Evolutionary conservation across 208 protist species (phyloP).

Genomic region (Trichomonas vaginalis): DNA sequence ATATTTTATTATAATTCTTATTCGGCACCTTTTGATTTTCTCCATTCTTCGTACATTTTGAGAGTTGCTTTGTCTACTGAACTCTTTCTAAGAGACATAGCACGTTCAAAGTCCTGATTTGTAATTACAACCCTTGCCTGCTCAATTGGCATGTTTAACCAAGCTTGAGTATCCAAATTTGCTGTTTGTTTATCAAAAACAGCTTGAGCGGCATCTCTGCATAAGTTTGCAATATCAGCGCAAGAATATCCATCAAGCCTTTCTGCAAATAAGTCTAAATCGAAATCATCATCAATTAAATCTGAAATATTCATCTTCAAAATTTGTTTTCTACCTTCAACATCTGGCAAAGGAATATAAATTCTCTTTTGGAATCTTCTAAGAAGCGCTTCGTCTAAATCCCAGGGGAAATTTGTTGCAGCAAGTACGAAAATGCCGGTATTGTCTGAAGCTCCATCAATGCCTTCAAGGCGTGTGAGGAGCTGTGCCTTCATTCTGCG

Average conservation of each 20-base stretch:
- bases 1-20: neutral
- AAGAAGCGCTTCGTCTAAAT: conserved; percentile 38
- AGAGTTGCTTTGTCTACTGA: neutral
- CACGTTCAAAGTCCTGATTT: neutral
- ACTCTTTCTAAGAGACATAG: neutral
- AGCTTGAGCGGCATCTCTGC: conserved; percentile 51
- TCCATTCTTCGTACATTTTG: neutral
- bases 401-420: conserved; percentile 40
- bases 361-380: conserved; percentile 38
- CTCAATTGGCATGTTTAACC: neutral
- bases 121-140: neutral
- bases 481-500: conserved; percentile 39
- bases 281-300: conserved; percentile 29
- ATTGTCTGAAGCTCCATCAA: neutral
- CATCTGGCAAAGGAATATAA: conserved; percentile 37
- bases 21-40: neutral
- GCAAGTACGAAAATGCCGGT: conserved; percentile 29
- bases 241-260: conserved; percentile 55
- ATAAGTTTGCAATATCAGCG: conserved; percentile 57
- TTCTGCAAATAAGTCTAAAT: conserved; percentile 44
- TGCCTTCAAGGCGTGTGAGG: conserved; percentile 36
- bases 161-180: neutral
- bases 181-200: neutral
- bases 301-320: neutral
- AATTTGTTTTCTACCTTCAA: conserved; percentile 5